phyloP scores from a whole-genome alignment of 78 protist genomes.

The Abeoforma whisleri region DNA sequence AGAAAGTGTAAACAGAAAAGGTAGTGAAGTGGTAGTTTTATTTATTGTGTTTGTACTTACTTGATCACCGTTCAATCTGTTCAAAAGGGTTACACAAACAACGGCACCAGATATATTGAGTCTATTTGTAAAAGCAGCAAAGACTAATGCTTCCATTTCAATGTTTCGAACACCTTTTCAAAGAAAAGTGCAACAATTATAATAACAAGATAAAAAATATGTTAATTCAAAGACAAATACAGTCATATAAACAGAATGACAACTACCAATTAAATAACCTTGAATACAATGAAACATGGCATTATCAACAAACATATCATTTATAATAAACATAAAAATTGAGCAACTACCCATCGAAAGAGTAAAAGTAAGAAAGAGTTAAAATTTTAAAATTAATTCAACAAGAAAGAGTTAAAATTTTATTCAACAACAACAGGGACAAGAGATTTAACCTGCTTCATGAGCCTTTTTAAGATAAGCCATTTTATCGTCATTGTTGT shows the following conservation, averaged over 20 bases:
- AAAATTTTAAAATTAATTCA: too few species aligned
- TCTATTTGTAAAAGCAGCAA: slow-evolving; percentile 32
- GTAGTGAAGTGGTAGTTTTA: neutral
- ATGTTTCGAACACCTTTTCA: slow-evolving; percentile 40
- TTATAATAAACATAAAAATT: too few species aligned
- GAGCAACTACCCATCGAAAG: too few species aligned
- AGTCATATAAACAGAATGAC: too few species aligned
- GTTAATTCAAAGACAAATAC: too few species aligned
- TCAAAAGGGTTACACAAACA: slow-evolving; percentile 21
- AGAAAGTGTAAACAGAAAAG: neutral
- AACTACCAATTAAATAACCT: too few species aligned
- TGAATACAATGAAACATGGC: too few species aligned
- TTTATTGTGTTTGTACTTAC: neutral
- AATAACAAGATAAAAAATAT: neutral
- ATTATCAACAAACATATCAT: too few species aligned
- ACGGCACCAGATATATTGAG: slow-evolving; percentile 32
- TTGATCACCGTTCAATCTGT: slow-evolving; percentile 46
- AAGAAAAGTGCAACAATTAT: neutral
- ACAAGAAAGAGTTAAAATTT: too few species aligned
- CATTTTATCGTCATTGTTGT: slow-evolving; percentile 35
- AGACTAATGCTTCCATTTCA: slow-evolving; percentile 45
- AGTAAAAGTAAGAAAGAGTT: too few species aligned
- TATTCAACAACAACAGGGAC: neutral
- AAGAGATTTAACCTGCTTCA: neutral
- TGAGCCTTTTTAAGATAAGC: slow-evolving; percentile 21